A percentile compares a stretch with the other conserved stretches of the same genome.
Conservation (phyloP, 306 rosid species). For the Carpinus fangiana region DNA sequence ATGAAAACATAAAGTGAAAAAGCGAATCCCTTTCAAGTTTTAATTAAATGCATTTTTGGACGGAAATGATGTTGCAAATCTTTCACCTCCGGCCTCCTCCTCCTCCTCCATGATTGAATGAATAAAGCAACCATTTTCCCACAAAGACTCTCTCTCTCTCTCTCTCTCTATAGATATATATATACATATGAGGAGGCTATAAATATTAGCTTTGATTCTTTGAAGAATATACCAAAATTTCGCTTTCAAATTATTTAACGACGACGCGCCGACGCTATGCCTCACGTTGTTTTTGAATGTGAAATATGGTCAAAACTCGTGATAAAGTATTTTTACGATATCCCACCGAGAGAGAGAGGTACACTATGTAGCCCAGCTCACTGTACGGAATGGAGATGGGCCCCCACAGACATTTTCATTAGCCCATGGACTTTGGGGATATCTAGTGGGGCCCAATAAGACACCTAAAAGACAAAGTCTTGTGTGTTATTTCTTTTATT, state of each 20-base stretch:
- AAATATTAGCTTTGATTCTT: not conserved
- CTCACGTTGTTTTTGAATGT: not conserved
- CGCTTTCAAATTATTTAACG: not conserved
- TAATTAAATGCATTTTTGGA: constrained; percentile 33
- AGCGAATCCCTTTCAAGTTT: constrained; percentile 27
- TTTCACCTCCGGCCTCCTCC: not conserved
- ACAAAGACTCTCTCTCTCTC: no score
- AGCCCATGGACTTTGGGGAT: constrained; percentile 41
- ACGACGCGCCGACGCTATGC: no score
- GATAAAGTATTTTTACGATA: not conserved
- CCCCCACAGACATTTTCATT: constrained; percentile 32
- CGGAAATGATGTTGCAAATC: constrained; percentile 37
- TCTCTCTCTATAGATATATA: no score
- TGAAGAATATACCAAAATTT: constrained; percentile 22
- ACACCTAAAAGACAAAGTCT: constrained; percentile 47
- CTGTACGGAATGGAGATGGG: constrained; percentile 39
- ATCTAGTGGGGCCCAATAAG: constrained; percentile 39
- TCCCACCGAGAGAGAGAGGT: not conserved
- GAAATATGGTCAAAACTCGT: constrained; percentile 11
- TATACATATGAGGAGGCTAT: no score
- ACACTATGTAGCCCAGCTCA: constrained; percentile 22
- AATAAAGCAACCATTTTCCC: not conserved
- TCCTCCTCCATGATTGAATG: constrained; percentile 34
- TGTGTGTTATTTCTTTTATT: not conserved
- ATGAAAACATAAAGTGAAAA: constrained; percentile 42